These are phyloP conservation scores for Hansenula sp. DNA, from an alignment of 1,139 yeast genomes.

Conservation along the genomic window DNA sequence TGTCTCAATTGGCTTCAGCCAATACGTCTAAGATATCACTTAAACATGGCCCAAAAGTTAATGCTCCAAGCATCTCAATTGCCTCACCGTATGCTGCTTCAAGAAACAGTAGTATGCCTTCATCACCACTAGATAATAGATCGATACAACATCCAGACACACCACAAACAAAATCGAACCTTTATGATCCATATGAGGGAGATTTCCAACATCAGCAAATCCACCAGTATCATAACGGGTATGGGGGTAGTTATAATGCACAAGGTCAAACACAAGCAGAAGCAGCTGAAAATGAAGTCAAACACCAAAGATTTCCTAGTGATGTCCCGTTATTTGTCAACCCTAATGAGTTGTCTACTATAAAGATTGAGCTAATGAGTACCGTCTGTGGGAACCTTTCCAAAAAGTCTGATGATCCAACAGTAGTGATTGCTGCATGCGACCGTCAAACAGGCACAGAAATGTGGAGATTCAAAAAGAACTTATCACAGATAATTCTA, in stretches of 20 bases:
- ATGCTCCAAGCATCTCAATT: background rate
- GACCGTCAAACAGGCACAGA: constrained; percentile 59
- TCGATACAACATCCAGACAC: too few relatives aligned
- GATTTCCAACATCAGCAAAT: constrained; percentile 1
- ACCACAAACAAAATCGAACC: constrained; percentile 7
- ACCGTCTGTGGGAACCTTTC: constrained; percentile 43
- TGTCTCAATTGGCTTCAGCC: too few relatives aligned
- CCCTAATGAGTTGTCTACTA: constrained; percentile 63
- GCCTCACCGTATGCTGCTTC: background rate
- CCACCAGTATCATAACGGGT: background rate
- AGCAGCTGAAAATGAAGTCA: background rate
- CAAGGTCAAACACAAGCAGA: background rate
- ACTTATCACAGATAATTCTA: constrained; percentile 46
- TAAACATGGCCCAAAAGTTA: too few relatives aligned
- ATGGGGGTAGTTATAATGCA: background rate
- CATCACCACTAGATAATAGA: constrained; percentile 1
- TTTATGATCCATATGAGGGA: constrained; percentile 10
- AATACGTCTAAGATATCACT: too few relatives aligned
- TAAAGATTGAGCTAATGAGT: constrained; percentile 53
- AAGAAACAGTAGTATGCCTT: background rate
- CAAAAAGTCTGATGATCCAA: constrained; percentile 48
- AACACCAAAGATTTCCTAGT: constrained; percentile 16
- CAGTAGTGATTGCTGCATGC: constrained; percentile 53
- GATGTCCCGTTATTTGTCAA: constrained; percentile 49
- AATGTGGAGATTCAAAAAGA: constrained; percentile 69